Conservation (phyloP, 768 basidiomycete genomes). For the Boletus rubroflammeus region DNA sequence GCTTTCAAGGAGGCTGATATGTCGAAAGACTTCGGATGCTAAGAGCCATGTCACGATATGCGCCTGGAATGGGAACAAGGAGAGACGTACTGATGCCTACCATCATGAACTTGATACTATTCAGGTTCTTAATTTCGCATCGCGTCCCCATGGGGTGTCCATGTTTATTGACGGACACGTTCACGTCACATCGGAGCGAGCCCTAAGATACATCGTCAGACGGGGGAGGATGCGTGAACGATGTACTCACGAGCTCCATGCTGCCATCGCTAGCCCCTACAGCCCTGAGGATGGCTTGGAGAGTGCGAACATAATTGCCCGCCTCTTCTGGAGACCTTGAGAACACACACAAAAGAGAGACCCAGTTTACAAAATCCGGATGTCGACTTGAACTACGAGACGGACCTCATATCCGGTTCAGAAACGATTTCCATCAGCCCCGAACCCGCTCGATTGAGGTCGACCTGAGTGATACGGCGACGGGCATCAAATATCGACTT, state of each 20-base stretch:
- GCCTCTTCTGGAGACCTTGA: slow-evolving; percentile 82
- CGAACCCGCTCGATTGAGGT: slow-evolving; percentile 87
- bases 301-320: slow-evolving; percentile 74
- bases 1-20: slow-evolving; percentile 53
- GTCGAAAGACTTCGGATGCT: slow-evolving; percentile 84
- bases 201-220: slow-evolving; percentile 49
- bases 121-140: slow-evolving; percentile 96
- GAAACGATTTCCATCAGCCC: slow-evolving; percentile 96
- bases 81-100: slow-evolving; percentile 71
- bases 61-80: neutral
- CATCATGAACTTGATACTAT: slow-evolving; percentile 82
- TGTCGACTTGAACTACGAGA: neutral
- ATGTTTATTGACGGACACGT: slow-evolving; percentile 79
- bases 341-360: neutral
- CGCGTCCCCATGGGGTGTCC: slow-evolving; percentile 70
- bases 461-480: slow-evolving; percentile 58
- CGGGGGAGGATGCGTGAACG: neutral
- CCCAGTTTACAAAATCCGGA: neutral
- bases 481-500: slow-evolving; percentile 67
- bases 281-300: slow-evolving; percentile 78
- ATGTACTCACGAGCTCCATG: slow-evolving; percentile 82
- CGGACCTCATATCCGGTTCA: slow-evolving; percentile 78
- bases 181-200: slow-evolving; percentile 91
- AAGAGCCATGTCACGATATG: neutral
- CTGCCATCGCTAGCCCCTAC: slow-evolving; percentile 91